Base-by-base conservation (phyloP, 306 rosid species). In the Castanea sativa region DNA sequence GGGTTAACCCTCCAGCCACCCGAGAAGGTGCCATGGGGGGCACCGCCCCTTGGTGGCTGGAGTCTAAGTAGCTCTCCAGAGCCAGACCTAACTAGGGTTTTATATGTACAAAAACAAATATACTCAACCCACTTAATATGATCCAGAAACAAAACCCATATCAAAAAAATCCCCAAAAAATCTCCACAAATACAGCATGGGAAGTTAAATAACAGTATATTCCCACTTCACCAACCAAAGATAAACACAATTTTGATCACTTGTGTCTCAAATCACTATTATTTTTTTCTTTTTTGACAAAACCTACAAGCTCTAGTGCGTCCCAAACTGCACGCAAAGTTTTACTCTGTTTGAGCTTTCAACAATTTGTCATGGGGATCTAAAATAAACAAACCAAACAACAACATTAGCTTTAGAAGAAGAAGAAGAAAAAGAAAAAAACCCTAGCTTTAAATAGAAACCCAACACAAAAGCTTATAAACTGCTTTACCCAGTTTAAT, bases 1-100 rank as follows among this genome's bases (percentile, higher is more conserved):
- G 97, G 68, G 93, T 85, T 89, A 93, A 89, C 78, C 98, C 98
- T 83, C 97, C 98, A 83, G 91, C 88, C 93, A 90, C 92, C 86
- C 93, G 89, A 78, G 98, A 93, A 77, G 93, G 95, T 85, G 90
- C 90, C 99, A 96, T 96, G 73, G 92, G 88, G 75, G 91, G 92
- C 91, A 90, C 86, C 71, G 80, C 89, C 83, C 91, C 84, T 82
- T 81, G 94, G 87, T 83, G 91, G 88, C 90, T 82, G 80, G 91
- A 90, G 82, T 89, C 93, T 80, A 88, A 63, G 86, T 85, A 91
- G 92, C 91, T 91, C 82, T 91, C 93, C 86, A 89, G 84, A 88
- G 89, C 93, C 93, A 90, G 89, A 74, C 91, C 92, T 84, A 76
- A 85, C 85, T 49, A 45, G 53, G 76, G 56, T 20, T 56, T 49